These are phyloP conservation scores for Dioscorea alata DNA, from an alignment of 106 monocot genomes.

Conservation along the genomic window DNA sequence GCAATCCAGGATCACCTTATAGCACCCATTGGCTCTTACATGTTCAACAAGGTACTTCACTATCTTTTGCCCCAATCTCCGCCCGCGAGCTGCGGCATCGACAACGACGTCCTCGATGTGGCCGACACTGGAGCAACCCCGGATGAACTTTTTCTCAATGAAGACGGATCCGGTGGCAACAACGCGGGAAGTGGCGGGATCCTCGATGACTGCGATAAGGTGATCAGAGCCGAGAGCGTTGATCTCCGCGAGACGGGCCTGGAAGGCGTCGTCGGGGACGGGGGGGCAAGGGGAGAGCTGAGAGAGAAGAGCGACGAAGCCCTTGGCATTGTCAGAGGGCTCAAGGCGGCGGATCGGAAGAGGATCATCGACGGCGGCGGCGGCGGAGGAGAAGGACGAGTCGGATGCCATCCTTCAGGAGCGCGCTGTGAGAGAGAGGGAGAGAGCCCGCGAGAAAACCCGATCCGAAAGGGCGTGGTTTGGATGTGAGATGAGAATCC, in stretches of 20 bases:
- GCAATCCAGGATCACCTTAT: slow-evolving; percentile 95
- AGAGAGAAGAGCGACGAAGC: slow-evolving; percentile 63
- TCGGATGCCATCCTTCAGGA: too few species aligned
- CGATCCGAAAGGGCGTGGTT: too few species aligned
- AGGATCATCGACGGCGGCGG: neutral
- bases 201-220: slow-evolving; percentile 58
- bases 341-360: slow-evolving; percentile 56
- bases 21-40: slow-evolving; percentile 57
- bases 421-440: too few species aligned
- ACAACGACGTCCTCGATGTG: slow-evolving; percentile 95
- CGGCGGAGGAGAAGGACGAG: neutral
- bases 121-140: slow-evolving; percentile 59
- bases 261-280: slow-evolving; percentile 41
- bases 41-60: slow-evolving; percentile 40
- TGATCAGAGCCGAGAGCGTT: slow-evolving; percentile 52
- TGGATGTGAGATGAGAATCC: too few species aligned
- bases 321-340: slow-evolving; percentile 47
- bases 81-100: slow-evolving; percentile 38
- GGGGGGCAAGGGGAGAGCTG: slow-evolving; percentile 48
- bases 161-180: slow-evolving; percentile 74
- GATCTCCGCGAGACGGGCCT: slow-evolving; percentile 55
- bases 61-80: slow-evolving; percentile 47
- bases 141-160: slow-evolving; percentile 77
- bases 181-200: slow-evolving; percentile 28
- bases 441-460: too few species aligned